Conservation (phyloP, 164 flowering plant species). For the Houttuynia cordata region DNA sequence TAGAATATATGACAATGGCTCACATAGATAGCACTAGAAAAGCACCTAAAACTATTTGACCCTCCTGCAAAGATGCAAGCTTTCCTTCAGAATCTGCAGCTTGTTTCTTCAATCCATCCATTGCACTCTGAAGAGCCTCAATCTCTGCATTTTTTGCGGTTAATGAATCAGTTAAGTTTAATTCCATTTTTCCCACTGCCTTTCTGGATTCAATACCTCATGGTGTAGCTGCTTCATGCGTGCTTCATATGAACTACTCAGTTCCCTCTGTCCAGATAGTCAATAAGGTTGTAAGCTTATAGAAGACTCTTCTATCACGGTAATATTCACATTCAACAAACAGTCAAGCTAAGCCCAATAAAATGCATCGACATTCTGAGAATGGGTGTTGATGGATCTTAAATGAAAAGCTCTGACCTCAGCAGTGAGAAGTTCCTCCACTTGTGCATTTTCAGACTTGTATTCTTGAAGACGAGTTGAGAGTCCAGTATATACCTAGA, state of each 20-base stretch:
- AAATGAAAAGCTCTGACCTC: conserved; percentile 41
- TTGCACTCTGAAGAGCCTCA: conserved; percentile 56
- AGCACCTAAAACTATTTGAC: neutral
- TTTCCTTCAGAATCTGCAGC: conserved; percentile 84
- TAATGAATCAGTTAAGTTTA: conserved; percentile 74
- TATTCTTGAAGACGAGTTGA: conserved; percentile 94
- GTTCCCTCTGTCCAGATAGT: conserved; percentile 56
- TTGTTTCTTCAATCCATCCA: conserved; percentile 79
- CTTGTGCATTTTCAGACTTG: conserved; percentile 95
- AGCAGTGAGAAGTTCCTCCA: conserved; percentile 86
- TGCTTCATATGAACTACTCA: conserved; percentile 64
- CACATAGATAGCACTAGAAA: too few relatives aligned
- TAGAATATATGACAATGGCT: too few relatives aligned
- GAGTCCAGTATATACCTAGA: conserved; percentile 96
- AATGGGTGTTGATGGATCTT: neutral
- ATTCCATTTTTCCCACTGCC: conserved; percentile 60
- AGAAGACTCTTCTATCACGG: conserved; percentile 1
- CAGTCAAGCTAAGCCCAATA: neutral
- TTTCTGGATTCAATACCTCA: conserved; percentile 53
- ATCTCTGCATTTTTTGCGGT: conserved; percentile 92
- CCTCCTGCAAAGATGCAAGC: conserved; percentile 80
- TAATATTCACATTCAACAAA: neutral
- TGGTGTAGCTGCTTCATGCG: conserved; percentile 68
- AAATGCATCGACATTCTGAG: neutral
- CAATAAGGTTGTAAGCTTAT: neutral